These are phyloP conservation scores for Solanum medicagineum DNA, from an alignment of 257 asterid species.

Conservation along the genomic window DNA sequence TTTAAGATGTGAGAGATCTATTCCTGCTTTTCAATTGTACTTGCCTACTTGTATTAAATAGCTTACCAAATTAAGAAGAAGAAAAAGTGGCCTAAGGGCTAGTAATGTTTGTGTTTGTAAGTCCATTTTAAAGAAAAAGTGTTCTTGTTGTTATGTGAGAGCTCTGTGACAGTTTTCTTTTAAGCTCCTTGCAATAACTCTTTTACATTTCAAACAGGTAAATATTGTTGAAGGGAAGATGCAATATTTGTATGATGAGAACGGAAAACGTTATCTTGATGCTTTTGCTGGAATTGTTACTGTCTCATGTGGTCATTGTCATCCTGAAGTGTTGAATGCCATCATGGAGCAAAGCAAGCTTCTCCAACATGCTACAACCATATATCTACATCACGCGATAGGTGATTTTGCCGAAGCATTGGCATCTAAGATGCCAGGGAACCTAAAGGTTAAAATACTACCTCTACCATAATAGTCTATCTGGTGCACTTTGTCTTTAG, in stretches of 20 bases:
- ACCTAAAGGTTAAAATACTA: conserved; percentile 44
- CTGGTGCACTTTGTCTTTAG: neutral
- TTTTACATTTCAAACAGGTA: conserved; percentile 32
- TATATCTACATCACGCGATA: conserved; percentile 84
- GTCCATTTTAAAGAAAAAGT: neutral
- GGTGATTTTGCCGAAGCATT: conserved; percentile 84
- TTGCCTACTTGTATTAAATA: neutral
- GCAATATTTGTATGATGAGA: conserved; percentile 91
- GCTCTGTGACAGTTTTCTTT: neutral
- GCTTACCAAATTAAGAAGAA: neutral
- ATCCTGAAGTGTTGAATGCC: conserved; percentile 65
- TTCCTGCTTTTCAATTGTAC: neutral
- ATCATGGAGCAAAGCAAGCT: conserved; percentile 73
- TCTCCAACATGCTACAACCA: conserved; percentile 92
- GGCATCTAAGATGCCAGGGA: conserved; percentile 91
- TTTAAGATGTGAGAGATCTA: neutral
- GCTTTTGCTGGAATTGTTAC: conserved; percentile 96
- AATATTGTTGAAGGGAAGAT: conserved; percentile 95
- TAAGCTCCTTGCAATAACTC: neutral
- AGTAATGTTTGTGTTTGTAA: neutral
- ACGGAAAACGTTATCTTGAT: conserved; percentile 83
- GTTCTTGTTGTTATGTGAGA: neutral
- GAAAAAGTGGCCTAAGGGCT: neutral
- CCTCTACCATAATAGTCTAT: neutral
- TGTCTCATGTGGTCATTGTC: conserved; percentile 95